A percentile compares a stretch with the other conserved stretches of the same genome.
These are phyloP conservation scores for Neobulgaria alba DNA, from an alignment of 2,329 filamentous ascomycete genomes.

Conservation along the genomic window DNA sequence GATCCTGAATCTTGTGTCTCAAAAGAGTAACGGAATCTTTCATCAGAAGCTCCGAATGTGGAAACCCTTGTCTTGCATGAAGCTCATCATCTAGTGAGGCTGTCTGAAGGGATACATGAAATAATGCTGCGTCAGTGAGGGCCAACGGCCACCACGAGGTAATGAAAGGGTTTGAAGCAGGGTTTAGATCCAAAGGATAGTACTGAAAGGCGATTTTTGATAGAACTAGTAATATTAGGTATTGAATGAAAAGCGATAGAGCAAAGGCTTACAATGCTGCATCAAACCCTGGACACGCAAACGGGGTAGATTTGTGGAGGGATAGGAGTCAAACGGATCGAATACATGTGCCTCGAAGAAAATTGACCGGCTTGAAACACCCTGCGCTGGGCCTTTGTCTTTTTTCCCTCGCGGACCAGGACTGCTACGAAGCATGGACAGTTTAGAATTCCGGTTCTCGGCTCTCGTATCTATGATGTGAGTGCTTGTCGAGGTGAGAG, in stretches of 20 bases:
- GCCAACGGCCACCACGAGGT: slow-evolving; percentile 53
- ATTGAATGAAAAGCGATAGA: background rate
- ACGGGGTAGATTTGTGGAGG: slow-evolving; percentile 41
- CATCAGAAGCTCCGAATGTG: slow-evolving; percentile 47
- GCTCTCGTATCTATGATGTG: background rate
- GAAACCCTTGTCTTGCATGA: slow-evolving; percentile 42
- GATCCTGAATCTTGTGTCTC: slow-evolving; percentile 39
- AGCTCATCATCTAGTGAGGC: slow-evolving; percentile 48
- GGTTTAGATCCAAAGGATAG: slow-evolving; percentile 45
- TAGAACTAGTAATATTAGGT: slow-evolving; percentile 36
- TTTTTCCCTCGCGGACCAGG: too few relatives aligned
- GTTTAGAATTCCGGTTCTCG: background rate
- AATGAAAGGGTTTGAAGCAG: slow-evolving; percentile 47
- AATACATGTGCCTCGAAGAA: slow-evolving; percentile 29
- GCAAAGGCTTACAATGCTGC: slow-evolving; percentile 39
- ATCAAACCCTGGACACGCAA: slow-evolving; percentile 46
- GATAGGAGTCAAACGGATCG: slow-evolving; percentile 50
- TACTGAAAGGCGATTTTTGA: slow-evolving; percentile 51
- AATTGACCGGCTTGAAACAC: slow-evolving; percentile 14
- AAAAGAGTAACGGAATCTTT: slow-evolving; percentile 45
- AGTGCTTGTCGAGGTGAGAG: slow-evolving; percentile 19
- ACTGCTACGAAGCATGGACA: too few relatives aligned
- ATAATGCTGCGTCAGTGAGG: slow-evolving; percentile 45
- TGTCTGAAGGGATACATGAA: slow-evolving; percentile 51
- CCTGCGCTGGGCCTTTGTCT: background rate